A percentile compares a stretch with the other conserved stretches of the same genome.
Conservation (phyloP, 208 protist species). For the Crithidia sp. region DNA sequence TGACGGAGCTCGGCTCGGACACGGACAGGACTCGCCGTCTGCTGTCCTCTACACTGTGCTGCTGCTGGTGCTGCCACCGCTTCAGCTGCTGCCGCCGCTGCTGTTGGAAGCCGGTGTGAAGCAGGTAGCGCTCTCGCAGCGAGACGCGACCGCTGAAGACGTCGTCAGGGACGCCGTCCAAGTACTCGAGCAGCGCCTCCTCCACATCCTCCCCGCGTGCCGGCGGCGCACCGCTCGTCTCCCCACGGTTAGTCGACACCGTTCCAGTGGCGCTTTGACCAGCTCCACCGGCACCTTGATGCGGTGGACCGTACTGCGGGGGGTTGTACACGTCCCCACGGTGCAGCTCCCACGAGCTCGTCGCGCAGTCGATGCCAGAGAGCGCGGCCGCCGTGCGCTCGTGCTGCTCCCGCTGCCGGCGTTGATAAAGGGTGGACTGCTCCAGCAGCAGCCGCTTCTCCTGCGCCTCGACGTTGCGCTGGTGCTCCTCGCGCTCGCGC, state of each 20-base stretch:
- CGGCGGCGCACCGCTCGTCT: too few relatives aligned
- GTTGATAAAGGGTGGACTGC: slow-evolving; percentile 56
- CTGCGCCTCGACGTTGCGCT: slow-evolving; percentile 13
- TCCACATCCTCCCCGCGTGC: slow-evolving; percentile 36
- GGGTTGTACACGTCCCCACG: slow-evolving; percentile 48
- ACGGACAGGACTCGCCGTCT: too few relatives aligned
- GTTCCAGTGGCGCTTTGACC: too few relatives aligned
- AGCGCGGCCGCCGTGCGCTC: slow-evolving; percentile 38
- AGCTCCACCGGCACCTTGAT: too few relatives aligned
- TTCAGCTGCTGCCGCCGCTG: slow-evolving; percentile 17
- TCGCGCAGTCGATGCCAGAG: slow-evolving; percentile 44
- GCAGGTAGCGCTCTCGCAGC: slow-evolving; percentile 68
- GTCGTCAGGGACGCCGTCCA: slow-evolving; percentile 60
- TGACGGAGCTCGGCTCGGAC: too few relatives aligned
- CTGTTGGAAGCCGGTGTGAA: slow-evolving; percentile 41
- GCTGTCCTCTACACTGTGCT: too few relatives aligned
- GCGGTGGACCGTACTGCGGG: background rate
- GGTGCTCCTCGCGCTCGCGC: slow-evolving; percentile 20
- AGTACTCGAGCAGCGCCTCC: slow-evolving; percentile 64
- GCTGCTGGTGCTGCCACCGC: background rate
- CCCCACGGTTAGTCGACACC: too few relatives aligned
- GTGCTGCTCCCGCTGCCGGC: slow-evolving; percentile 34
- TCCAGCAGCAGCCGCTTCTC: slow-evolving; percentile 41
- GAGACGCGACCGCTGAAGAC: slow-evolving; percentile 63
- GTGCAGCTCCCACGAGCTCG: slow-evolving; percentile 70